Evolutionary conservation across 2,329 filamentous ascomycete species (phyloP), one percentile per base, ranked within the genome.

Genomic region (Geosmithia putterillii): DNA sequence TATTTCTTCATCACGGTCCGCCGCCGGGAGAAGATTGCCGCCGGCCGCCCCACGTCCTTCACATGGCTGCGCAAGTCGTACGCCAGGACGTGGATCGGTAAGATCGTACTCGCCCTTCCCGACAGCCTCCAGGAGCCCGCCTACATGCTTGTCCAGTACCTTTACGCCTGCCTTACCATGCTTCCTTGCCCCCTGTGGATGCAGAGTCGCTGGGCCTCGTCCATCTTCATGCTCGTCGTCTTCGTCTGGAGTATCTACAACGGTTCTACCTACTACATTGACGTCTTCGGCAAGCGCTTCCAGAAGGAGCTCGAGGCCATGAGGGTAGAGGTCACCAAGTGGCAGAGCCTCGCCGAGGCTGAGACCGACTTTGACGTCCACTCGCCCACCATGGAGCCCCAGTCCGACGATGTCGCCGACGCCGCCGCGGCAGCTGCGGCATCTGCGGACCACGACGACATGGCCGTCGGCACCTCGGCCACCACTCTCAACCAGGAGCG

Each of bases 231-330:
- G 39, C 70, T 82, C 44, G 65, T 76, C 2, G 80, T 98, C n/a
- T 96, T 98, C 57, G 72, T 79, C 38, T 95, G 89, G 88, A 94
- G 86, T 52, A 83, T 95, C 44, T 94, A 95, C 67, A 98, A 98
- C 53, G 92, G 92, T 25, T 87, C 92, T 17, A 96, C 89, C 1
- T 98, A 85, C 62, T 98, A 98, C 63, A 96, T 98, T 56, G 92
- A 98, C 54, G 86, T 96, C 2, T 98, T 96, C 59, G 92, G 94
- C 43, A 94, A 86, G 54, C 79, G 89, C 2, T 96, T 98, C 70
- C 87, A 98, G 68, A 95, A 90, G 57, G 92, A 98, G 61, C 71
- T 98, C 12, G 89, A 98, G 58, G 75, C 82, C 42, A 75, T 98
- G 65, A 89, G 84, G 63, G 78, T 78, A 44, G 92, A 98, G 56